These are phyloP conservation scores for Fusarium agapanthi DNA, from an alignment of 2,329 filamentous ascomycete genomes.

Conservation along the genomic window DNA sequence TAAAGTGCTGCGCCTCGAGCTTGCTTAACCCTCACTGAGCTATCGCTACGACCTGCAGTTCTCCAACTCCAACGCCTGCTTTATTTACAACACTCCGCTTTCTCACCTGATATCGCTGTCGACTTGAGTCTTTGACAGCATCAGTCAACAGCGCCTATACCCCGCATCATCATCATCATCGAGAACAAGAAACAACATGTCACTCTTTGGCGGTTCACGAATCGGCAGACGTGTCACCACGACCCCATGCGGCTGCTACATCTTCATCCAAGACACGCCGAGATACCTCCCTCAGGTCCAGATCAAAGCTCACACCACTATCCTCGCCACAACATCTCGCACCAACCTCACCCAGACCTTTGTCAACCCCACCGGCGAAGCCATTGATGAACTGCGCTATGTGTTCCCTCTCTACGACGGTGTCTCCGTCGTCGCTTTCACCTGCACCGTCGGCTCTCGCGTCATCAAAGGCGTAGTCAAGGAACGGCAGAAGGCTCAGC, in stretches of 20 bases:
- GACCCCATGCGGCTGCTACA: slow-evolving; percentile 49
- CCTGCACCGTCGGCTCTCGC: slow-evolving; percentile 68
- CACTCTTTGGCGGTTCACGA: background rate
- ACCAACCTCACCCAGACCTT: slow-evolving; percentile 66
- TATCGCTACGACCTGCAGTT: too few relatives aligned
- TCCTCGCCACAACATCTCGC: slow-evolving; percentile 62
- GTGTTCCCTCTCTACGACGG: slow-evolving; percentile 78
- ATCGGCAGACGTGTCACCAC: too few relatives aligned
- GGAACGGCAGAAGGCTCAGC: slow-evolving; percentile 68
- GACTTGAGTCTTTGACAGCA: background rate
- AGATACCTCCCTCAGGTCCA: slow-evolving; percentile 67
- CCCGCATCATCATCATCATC: background rate
- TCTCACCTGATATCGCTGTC: background rate
- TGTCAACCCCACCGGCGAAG: slow-evolving; percentile 58
- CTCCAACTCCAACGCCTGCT: background rate
- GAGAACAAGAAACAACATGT: background rate
- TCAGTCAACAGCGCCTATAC: background rate
- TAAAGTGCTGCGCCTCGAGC: background rate
- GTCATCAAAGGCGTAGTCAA: slow-evolving; percentile 72
- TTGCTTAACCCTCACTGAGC: too few relatives aligned
- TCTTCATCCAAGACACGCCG: slow-evolving; percentile 31
- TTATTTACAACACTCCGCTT: background rate
- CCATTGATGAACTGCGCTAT: slow-evolving; percentile 64
- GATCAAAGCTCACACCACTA: slow-evolving; percentile 66
- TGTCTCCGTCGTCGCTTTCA: slow-evolving; percentile 74